Percentiles rank a stretch among this genome's conserved stretches.
Conservation (phyloP, 345 rosid genomes). For the Ailanthus altissimus region DNA sequence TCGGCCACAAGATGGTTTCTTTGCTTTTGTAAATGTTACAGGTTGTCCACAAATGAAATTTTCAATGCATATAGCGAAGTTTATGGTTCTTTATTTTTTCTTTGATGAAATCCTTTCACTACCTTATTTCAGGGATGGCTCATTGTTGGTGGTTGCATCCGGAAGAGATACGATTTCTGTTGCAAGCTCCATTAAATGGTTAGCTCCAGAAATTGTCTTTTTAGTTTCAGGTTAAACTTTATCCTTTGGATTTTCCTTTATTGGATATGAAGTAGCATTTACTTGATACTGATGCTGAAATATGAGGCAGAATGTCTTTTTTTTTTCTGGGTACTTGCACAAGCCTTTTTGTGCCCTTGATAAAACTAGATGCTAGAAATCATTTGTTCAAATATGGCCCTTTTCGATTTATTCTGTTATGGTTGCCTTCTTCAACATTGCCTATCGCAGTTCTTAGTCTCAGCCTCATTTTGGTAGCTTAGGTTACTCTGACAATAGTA, state of each 20-base stretch:
- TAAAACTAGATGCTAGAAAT: slow-evolving; percentile 3
- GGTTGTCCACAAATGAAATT: not conserved
- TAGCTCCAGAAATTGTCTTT: slow-evolving; percentile 76
- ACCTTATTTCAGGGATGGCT: slow-evolving; percentile 59
- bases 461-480: not conserved
- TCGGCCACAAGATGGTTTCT: not conserved
- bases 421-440: not conserved
- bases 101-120: not conserved
- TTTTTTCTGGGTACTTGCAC: not conserved
- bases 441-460: not conserved
- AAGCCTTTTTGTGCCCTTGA: not conserved
- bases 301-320: not conserved
- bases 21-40: not conserved
- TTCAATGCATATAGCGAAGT: not conserved
- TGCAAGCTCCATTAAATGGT: slow-evolving; percentile 77
- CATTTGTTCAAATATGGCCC: not conserved
- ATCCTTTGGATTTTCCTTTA: not conserved
- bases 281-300: not conserved
- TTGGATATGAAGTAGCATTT: not conserved
- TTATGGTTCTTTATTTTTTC: not conserved
- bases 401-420: not conserved
- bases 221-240: slow-evolving; percentile 73
- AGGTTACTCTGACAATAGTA: not conserved
- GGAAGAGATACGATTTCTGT: slow-evolving; percentile 77
- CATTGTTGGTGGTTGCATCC: slow-evolving; percentile 85